These are phyloP conservation scores for Diaporthe humulicola DNA, from an alignment of 2,329 filamentous ascomycete species.

Conservation along the genomic window DNA sequence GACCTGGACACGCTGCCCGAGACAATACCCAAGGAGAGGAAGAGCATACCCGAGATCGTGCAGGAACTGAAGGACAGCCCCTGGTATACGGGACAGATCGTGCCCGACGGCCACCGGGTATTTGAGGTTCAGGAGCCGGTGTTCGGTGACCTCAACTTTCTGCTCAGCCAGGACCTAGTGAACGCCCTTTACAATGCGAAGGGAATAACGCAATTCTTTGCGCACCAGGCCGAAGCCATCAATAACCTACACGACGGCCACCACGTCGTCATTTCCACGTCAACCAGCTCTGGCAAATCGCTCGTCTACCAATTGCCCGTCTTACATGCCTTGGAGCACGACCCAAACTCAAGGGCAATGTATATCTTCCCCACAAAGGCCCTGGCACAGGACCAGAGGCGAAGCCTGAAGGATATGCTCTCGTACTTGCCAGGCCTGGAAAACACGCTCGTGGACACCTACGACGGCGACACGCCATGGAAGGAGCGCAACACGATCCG, in stretches of 20 bases:
- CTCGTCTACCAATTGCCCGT: conserved; percentile 98
- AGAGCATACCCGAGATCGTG: conserved; percentile 86
- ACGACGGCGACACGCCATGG: conserved; percentile 95
- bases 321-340: conserved; percentile 84
- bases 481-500: conserved; percentile 81
- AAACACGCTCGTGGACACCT: conserved; percentile 86
- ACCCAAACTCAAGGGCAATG: conserved; percentile 85
- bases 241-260: conserved; percentile 86
- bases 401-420: conserved; percentile 88
- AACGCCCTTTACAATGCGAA: conserved; percentile 95
- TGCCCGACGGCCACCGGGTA: conserved; percentile 91
- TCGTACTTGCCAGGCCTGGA: conserved; percentile 83
- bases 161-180: conserved; percentile 91
- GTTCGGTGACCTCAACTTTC: conserved; percentile 86
- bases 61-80: conserved; percentile 83
- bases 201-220: conserved; percentile 87
- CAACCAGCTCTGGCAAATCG: conserved; percentile 96
- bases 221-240: conserved; percentile 93
- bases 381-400: conserved; percentile 91
- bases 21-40: conserved; percentile 83
- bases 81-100: conserved; percentile 94
- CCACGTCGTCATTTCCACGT: conserved; percentile 93
- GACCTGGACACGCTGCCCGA: conserved; percentile 68
- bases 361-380: conserved; percentile 99
- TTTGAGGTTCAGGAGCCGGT: conserved; percentile 88